Evolutionary conservation across 306 rosid genomes (phyloP), one percentile per base, ranked within the genome.

Genomic region (Casuarina glauca): DNA sequence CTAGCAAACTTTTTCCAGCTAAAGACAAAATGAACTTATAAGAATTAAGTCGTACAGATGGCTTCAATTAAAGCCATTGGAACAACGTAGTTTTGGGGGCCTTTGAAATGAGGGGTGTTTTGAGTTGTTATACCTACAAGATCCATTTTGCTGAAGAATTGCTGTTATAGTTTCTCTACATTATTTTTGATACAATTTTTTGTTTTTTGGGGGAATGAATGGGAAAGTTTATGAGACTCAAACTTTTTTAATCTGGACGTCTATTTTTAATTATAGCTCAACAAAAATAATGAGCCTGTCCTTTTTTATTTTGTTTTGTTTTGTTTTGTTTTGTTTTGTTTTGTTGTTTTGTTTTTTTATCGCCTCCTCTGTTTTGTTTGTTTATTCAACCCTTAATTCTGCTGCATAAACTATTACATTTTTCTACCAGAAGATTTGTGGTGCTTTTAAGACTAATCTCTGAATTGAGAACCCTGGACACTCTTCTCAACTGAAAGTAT

Each of bases 161-260:
- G 32, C 32, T 26, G 32, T 26, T 26, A 26, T 26, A 1, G 32
- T 26, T 26, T 26, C 32, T 26, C 32, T 26, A 0, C 32, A 26
- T 26, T 26, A 26, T 26, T 26, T 26, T 26, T 26, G 0, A 26
- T 0, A 26, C 32, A 26, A 26, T 26, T 26, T 26, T 26, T 26
- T 26, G 0, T 26, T 26, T 26, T 26, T 26, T 26, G 32, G 32
- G 32, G 32, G 32, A 26, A 26, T 0, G 32, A 26, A 26, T 26
- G 32, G 32, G 1, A 26, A 26, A 20, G 38, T 57, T 57, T 9
- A 11, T 20, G 26, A 57, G 12, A 70, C 68, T 71, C 50, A 52
- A 57, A 68, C 32, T 57, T 75, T 78, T 44, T 78, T 74, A 72
- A 51, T 58, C 41, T 13, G 77, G 70, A 54, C 48, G 42, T 26